Percentiles rank a stretch among this genome's conserved stretches.
Conservation (phyloP, 1,139 yeast species). For the Yamadazyma songkhlaensis region DNA sequence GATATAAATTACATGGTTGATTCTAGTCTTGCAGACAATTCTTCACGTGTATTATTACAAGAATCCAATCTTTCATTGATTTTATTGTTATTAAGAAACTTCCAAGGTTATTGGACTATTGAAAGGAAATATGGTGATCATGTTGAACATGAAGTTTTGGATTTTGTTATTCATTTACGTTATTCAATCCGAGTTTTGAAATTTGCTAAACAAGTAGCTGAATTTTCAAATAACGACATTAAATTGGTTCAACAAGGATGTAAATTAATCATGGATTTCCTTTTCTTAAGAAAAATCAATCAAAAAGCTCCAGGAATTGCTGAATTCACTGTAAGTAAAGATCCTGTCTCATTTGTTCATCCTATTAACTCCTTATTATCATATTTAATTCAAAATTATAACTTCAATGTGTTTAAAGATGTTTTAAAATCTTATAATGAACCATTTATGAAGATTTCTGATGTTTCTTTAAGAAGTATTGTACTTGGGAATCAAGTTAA, state of each 20-base stretch:
- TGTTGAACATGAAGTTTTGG: constrained; percentile 54
- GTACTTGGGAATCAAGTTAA: constrained; percentile 74
- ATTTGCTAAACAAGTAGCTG: constrained; percentile 44
- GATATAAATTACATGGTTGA: constrained; percentile 46
- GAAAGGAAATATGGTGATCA: constrained; percentile 66
- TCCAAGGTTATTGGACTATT: constrained; percentile 58
- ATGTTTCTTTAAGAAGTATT: constrained; percentile 55
- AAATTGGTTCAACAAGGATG: constrained; percentile 19
- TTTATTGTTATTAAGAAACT: constrained; percentile 42
- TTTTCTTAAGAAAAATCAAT: constrained; percentile 18
- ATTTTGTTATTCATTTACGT: constrained; percentile 47
- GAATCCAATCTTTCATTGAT: constrained; percentile 35
- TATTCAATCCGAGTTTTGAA: constrained; percentile 47
- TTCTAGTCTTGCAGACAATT: constrained; percentile 21
- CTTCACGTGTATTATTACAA: constrained; percentile 21
- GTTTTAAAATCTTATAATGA: constrained; percentile 14
- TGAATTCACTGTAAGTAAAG: constrained; percentile 44
- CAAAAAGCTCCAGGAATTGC: constrained; percentile 35
- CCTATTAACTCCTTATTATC: constrained; percentile 58
- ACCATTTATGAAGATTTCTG: constrained; percentile 47
- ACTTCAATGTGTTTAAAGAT: constrained; percentile 18
- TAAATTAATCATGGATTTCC: constrained; percentile 20
- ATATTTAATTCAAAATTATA: constrained; percentile 33
- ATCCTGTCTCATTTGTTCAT: constrained; percentile 53
- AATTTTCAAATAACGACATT: constrained; percentile 20